A percentile compares a stretch with the other conserved stretches of the same genome.
Conservation (phyloP, 257 asterid species). For the Penstemon newberryi region DNA sequence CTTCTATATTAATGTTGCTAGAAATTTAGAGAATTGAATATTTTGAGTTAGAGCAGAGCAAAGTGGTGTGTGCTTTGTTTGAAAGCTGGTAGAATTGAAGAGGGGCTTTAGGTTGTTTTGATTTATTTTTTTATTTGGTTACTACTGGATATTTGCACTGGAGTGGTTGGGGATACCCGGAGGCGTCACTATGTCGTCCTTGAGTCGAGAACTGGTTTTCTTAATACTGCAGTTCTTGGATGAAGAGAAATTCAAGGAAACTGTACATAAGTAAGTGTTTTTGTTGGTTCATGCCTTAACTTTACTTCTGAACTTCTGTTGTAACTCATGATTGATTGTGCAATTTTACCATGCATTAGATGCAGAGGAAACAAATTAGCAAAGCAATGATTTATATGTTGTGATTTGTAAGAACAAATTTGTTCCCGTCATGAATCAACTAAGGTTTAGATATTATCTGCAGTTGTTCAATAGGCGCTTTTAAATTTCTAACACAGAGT, state of each 20-base stretch:
- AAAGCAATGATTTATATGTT: neutral
- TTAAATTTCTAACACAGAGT: slow-evolving; percentile 13
- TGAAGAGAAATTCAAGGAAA: slow-evolving; percentile 94
- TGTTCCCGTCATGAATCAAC: neutral
- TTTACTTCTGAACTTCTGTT: slow-evolving; percentile 13
- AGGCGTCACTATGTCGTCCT: slow-evolving; percentile 92
- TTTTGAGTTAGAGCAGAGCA: neutral
- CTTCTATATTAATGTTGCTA: slow-evolving; percentile 11
- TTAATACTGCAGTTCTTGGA: slow-evolving; percentile 93
- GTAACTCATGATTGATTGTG: slow-evolving; percentile 1
- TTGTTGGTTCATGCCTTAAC: slow-evolving; percentile 16
- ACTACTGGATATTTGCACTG: slow-evolving; percentile 71
- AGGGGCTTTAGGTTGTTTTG: slow-evolving; percentile 25
- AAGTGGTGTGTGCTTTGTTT: slow-evolving; percentile 9
- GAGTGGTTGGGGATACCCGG: slow-evolving; percentile 97
- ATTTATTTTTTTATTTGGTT: slow-evolving; percentile 32
- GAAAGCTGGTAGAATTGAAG: slow-evolving; percentile 30
- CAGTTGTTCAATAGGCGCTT: neutral
- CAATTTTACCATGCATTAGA: neutral
- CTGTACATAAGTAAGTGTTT: slow-evolving; percentile 78
- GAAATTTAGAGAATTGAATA: slow-evolving; percentile 8
- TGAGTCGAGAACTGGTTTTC: slow-evolving; percentile 98
- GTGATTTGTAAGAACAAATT: slow-evolving; percentile 1
- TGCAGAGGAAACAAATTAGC: neutral
- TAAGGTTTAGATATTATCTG: neutral